Evolutionary conservation across 768 basidiomycete species (phyloP).

Genomic region (Lyophyllum semitale): DNA sequence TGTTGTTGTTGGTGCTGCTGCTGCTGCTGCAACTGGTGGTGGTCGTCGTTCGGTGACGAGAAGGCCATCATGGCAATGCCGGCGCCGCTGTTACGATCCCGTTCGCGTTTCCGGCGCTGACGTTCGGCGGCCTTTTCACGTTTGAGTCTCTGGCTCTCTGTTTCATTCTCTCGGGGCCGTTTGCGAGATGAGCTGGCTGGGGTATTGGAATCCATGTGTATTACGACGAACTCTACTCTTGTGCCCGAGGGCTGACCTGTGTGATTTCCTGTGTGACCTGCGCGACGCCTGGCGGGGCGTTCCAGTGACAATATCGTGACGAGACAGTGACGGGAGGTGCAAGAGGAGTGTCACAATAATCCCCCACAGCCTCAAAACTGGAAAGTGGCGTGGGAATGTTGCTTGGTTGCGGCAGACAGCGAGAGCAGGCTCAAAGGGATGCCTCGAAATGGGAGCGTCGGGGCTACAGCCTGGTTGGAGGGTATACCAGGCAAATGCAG

Average conservation of each 20-base stretch:
- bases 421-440: too few relatives aligned
- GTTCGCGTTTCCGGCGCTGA: constrained; percentile 81
- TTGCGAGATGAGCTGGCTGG: constrained; percentile 41
- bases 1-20: constrained; percentile 30
- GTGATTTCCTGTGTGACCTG: constrained; percentile 47
- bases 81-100: constrained; percentile 45
- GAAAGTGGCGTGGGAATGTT: constrained; percentile 18
- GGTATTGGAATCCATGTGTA: constrained; percentile 17
- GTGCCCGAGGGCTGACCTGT: not conserved
- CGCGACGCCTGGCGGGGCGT: constrained; percentile 36
- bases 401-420: too few relatives aligned
- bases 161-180: constrained; percentile 72
- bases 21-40: constrained; percentile 20
- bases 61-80: constrained; percentile 45
- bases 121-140: constrained; percentile 87
- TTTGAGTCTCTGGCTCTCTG: constrained; percentile 70
- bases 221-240: constrained; percentile 3
- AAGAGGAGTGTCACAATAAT: constrained; percentile 37
- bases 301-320: constrained; percentile 52
- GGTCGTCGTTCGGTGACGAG: constrained; percentile 29
- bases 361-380: constrained; percentile 5
- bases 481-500: too few relatives aligned
- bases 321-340: constrained; percentile 45
- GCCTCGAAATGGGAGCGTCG: too few relatives aligned
- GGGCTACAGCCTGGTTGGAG: too few relatives aligned